These are phyloP conservation scores for Fusarium dimerum DNA, from an alignment of 2,329 filamentous ascomycete genomes.

Conservation along the genomic window DNA sequence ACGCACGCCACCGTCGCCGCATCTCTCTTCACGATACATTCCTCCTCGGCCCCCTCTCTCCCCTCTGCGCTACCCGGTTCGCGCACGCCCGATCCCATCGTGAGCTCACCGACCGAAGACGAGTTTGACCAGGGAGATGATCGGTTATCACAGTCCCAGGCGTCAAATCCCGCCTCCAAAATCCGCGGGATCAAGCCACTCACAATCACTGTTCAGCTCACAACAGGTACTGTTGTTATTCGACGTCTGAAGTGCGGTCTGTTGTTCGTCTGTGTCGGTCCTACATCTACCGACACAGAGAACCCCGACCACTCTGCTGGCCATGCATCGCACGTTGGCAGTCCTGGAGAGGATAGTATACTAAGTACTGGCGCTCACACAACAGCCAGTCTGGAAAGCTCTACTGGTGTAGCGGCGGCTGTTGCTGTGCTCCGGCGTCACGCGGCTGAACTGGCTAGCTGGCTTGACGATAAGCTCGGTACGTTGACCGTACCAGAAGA, in stretches of 20 bases:
- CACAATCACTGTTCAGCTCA: conserved; percentile 60
- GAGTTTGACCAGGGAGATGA: conserved; percentile 26
- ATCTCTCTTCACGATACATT: conserved; percentile 61
- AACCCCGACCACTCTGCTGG: conserved; percentile 26
- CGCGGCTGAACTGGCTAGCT: conserved; percentile 59
- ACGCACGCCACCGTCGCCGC: conserved; percentile 66
- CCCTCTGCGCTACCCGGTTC: conserved; percentile 44
- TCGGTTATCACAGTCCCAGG: conserved; percentile 25
- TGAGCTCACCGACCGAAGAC: conserved; percentile 26
- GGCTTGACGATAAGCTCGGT: conserved; percentile 62
- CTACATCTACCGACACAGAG: conserved; percentile 36
- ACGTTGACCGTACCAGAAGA: conserved; percentile 55
- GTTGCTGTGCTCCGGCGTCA: conserved; percentile 56
- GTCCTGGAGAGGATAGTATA: conserved; percentile 49
- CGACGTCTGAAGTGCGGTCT: conserved; percentile 59
- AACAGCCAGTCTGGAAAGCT: conserved; percentile 41
- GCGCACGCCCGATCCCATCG: conserved; percentile 29
- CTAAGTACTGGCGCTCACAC: conserved; percentile 47
- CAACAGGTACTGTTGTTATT: conserved; percentile 60
- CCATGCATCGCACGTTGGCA: conserved; percentile 38
- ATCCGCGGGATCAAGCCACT: conserved; percentile 35
- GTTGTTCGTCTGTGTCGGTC: conserved; percentile 62
- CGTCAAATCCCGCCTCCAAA: conserved; percentile 16
- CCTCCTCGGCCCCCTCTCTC: conserved; percentile 43
- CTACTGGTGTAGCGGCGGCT: conserved; percentile 44